Base-by-base conservation (phyloP, 2,329 filamentous ascomycete genomes). In the Drechslerella coelobrocha region DNA sequence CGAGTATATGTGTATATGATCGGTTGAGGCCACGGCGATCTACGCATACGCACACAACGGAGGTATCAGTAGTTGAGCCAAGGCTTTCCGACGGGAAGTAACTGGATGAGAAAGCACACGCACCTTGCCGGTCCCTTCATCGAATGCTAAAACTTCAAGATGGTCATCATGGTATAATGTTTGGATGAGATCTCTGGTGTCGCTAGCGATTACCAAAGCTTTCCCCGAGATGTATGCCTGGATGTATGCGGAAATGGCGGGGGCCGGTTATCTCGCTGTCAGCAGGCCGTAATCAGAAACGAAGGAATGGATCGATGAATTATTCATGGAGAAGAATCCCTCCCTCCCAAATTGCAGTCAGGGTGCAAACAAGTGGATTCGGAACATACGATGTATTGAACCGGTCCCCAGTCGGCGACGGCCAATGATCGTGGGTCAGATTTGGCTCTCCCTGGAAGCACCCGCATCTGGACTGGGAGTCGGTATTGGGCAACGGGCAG, bases 181-280 rank as follows among this genome's bases (percentile, higher is more conserved):
- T 79, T 99, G 94, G 31, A 96, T 80, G 73, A 97, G 85, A 60
- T 85, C 85, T 72, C 88, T 83, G 56, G 90, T 85, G 54, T 87
- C 89, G 77, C 86, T 85, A 75, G 97, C 86, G 76, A 99, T 88
- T 57, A 94, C 86, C 73, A 97, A 86, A 72, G 91, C 91, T 79
- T 89, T 90, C 76, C 93, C 93, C 69, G 90, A 94, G 74, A 97
- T 89, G 80, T 97, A 99, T 55, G 87, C 86, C 91, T 95, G 12
- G 4, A 6, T 53, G 9, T 2, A 23, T 53, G 57, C 41, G 62
- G 56, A 21, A 48, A 51, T 21, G 50, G 39, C 12, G 4, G 2
- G 17, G 34, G 12, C 12, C 12, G 12, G 34, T 39, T 39, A 37
- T 27, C 24, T 23, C 37, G 41, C 57, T 61, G 21, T 76, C 29